Base-by-base conservation (phyloP, 768 basidiomycete genomes). In the Candolleomyces aberdarensis region DNA sequence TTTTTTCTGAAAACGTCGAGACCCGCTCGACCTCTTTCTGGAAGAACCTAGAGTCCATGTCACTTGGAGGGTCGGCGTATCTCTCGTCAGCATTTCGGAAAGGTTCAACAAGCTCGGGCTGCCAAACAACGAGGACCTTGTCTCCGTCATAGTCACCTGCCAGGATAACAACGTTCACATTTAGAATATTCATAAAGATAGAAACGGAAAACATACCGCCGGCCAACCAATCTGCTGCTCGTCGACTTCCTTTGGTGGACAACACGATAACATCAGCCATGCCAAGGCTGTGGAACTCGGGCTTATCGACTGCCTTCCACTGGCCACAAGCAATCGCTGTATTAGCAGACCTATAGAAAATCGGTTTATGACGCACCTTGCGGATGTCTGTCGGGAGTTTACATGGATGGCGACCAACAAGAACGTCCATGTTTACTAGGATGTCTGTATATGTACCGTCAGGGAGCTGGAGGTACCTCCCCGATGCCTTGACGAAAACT, bases 101-200 rank as follows among this genome's bases (percentile, higher is more conserved):
- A 1, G 65, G 55, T 4, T 71, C 49, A 13, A 91, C 86, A 19
- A 91, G 75, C 14, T 74, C 69, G 0, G 82, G 82, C 31, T 87
- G 76, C 81, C 84, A 89, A 36, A 86, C 84, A 1, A 83, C 79
- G 7, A 78, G 70, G 5, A 79, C 81, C 17, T 80, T 85, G 62
- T 89, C 88, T 1, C 89, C 89, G 64, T 90, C 89, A 63, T 89
- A 89, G 63, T 90, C 89, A 20, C 88, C 87, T 85, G 40, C 14
- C 57, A 47, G 11, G 26, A 26, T 26, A 26, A 26, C 26, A 26
- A 26, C 1, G 26, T 26, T 26, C 10, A 57, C 29, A 46, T 58
- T 51, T 32, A 22, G 48, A n/a, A 50, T n/a, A 1, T 26, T 26
- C 3, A 26, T 26, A 26, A 15, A 51, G 15, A 26, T 5, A 11